Conservation (phyloP, 208 protist genomes). For the Phytomonas sp. region DNA sequence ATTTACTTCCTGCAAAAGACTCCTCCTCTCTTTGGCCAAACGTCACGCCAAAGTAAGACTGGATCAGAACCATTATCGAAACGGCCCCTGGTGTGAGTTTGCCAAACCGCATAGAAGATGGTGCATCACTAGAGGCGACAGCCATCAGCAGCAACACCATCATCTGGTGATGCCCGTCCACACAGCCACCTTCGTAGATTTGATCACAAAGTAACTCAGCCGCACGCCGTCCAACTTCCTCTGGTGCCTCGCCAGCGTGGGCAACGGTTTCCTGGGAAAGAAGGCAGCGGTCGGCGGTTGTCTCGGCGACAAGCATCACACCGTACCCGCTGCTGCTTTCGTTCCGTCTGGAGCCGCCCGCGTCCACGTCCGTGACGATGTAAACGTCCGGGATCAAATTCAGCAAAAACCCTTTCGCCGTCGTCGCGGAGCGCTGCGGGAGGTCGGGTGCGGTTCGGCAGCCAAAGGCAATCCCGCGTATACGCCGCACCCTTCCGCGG, state of each 20-base stretch:
- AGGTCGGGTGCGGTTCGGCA: slow-evolving; percentile 78
- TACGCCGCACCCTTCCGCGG: slow-evolving; percentile 75
- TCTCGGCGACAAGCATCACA: slow-evolving; percentile 89
- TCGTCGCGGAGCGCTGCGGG: slow-evolving; percentile 74
- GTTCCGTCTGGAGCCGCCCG: not conserved
- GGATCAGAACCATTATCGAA: slow-evolving; percentile 79
- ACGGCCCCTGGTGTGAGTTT: slow-evolving; percentile 51
- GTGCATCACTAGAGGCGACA: slow-evolving; percentile 74
- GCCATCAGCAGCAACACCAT: slow-evolving; percentile 88
- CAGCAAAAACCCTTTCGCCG: slow-evolving; percentile 82
- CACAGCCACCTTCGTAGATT: slow-evolving; percentile 79
- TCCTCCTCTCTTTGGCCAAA: slow-evolving; percentile 74
- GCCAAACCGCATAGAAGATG: slow-evolving; percentile 88
- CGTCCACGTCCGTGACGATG: slow-evolving; percentile 87
- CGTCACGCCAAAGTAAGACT: slow-evolving; percentile 79
- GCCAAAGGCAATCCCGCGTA: slow-evolving; percentile 91
- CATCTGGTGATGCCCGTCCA: slow-evolving; percentile 88
- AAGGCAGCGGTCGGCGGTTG: slow-evolving; percentile 73
- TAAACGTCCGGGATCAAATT: slow-evolving; percentile 90
- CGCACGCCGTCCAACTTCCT: slow-evolving; percentile 75
- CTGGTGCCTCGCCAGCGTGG: slow-evolving; percentile 54
- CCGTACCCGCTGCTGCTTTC: slow-evolving; percentile 81
- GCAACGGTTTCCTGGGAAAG: slow-evolving; percentile 81
- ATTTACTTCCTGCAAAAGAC: slow-evolving; percentile 32
- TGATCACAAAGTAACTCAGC: slow-evolving; percentile 80